Base-by-base conservation (phyloP, 2,329 filamentous ascomycete genomes). In the Fusarium sp. region DNA sequence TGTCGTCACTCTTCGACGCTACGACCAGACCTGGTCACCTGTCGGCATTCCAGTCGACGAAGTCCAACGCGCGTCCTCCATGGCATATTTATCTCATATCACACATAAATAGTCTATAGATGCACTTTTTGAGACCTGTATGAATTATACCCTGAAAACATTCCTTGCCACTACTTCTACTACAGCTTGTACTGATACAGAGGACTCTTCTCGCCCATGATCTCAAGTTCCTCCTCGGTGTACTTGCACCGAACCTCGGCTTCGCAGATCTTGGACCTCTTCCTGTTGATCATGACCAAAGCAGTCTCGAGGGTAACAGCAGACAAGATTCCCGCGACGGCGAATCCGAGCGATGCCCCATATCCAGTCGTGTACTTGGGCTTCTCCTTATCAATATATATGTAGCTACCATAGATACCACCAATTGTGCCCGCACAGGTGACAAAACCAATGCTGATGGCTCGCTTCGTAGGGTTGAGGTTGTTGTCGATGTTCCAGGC, bases 401-500 rank as follows among this genome's bases (percentile, higher is more conserved):
- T 78, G 36, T 75, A 74, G 26, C 76, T 78, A 0, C 76, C 76
- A 18, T 75, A 66, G 12, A 78, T 74, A 20, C 76, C 76, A 14
- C 76, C 76, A 10, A 73, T 61, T 1, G 74, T 78, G 4, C 75
- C 75, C 0, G 73, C 57, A 0, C 71, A 75, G 15, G 82, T 80
- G 6, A 83, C 69, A 12, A 77, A 79, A 0, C 77, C 82, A 44
- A 83, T 82, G 3, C 80, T 82, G 44, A 82, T 77, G 0, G 81
- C 81, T 3, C 82, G 72, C 55, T 81, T 84, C 0, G 76, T 76
- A 0, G 81, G 77, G 7, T 78, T 77, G 0, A 80, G 78, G 2
- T 79, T 76, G 38, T 84, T 84, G 64, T 79, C 79, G 9, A 81
- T 72, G 15, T 79, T 81, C 82, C 82, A 83, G 4, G 82, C 78